A percentile compares a stretch with the other conserved stretches of the same genome.
Conservation (phyloP, 2,329 filamentous ascomycete species). For the Bimuria novae-zelandiae region DNA sequence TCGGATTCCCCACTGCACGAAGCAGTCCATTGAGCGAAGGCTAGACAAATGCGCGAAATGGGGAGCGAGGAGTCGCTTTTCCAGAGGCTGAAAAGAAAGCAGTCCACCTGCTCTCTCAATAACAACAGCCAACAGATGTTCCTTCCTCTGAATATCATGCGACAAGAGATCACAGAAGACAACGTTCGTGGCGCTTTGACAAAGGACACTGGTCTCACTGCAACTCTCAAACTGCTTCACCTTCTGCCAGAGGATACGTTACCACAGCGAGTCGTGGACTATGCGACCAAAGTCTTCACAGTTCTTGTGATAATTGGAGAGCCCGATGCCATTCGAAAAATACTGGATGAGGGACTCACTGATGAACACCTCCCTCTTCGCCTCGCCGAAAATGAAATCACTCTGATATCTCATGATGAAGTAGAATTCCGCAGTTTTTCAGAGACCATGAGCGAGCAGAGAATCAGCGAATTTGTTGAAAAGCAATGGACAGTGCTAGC, state of each 20-base stretch:
- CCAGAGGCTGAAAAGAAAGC: too few species aligned
- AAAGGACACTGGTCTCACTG: not conserved
- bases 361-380: conserved; percentile 9
- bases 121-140: not conserved
- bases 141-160: not conserved
- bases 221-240: not conserved
- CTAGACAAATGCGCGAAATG: too few species aligned
- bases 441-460: not conserved
- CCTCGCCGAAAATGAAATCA: not conserved
- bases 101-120: not conserved
- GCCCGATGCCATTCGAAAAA: conserved; percentile 1
- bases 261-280: not conserved
- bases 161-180: conserved; percentile 2
- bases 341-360: conserved; percentile 4
- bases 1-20: too few species aligned
- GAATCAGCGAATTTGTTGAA: conserved; percentile 7
- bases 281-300: conserved; percentile 12
- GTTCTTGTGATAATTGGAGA: conserved; percentile 9
- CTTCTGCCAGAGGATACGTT: not conserved
- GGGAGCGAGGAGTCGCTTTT: too few species aligned
- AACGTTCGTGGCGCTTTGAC: not conserved
- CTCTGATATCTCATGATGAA: not conserved
- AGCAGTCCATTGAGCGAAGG: too few species aligned
- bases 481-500: conserved; percentile 15
- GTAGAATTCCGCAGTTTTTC: conserved; percentile 3